These are phyloP conservation scores for Arthrinium phaeospermum DNA, from an alignment of 2,329 filamentous ascomycete genomes.

Conservation along the genomic window DNA sequence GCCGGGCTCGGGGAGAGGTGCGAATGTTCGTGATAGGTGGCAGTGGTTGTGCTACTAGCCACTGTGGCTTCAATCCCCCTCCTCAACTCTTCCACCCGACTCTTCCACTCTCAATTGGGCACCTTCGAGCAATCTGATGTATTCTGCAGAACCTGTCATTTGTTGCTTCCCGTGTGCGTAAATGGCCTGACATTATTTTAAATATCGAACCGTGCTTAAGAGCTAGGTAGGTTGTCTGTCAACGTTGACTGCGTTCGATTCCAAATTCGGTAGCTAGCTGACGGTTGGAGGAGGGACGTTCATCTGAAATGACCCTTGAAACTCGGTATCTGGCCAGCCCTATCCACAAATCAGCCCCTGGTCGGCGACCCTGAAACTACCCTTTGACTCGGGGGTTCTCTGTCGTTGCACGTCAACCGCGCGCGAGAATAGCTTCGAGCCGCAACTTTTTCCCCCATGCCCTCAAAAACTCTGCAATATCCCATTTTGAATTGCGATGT, in stretches of 20 bases:
- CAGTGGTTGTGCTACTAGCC: not conserved
- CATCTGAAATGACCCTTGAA: conserved; percentile 13
- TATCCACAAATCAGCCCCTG: conserved; percentile 10
- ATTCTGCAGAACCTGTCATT: not conserved
- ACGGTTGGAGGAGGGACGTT: not conserved
- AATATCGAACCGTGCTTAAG: not conserved
- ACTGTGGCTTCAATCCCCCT: not conserved
- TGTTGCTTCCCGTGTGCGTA: not conserved
- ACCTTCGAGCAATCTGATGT: not conserved
- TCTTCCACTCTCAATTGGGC: not conserved
- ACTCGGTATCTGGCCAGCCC: conserved; percentile 4
- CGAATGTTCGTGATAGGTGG: not conserved
- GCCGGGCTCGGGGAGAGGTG: not conserved
- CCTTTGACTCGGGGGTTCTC: not conserved
- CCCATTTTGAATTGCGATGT: not conserved
- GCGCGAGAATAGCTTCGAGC: not conserved
- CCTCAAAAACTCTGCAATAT: not conserved
- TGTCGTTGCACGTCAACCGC: not conserved
- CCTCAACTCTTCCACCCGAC: not conserved
- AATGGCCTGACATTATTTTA: not conserved
- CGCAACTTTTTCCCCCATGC: not conserved
- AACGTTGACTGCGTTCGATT: not conserved
- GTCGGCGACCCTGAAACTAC: conserved; percentile 9
- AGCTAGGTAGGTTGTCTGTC: not conserved
- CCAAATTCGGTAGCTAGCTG: not conserved